Percentiles rank a stretch among this genome's conserved stretches.
These are phyloP conservation scores for Sclerotinia trifoliorum DNA, from an alignment of 2,329 filamentous ascomycete genomes.

Conservation along the genomic window DNA sequence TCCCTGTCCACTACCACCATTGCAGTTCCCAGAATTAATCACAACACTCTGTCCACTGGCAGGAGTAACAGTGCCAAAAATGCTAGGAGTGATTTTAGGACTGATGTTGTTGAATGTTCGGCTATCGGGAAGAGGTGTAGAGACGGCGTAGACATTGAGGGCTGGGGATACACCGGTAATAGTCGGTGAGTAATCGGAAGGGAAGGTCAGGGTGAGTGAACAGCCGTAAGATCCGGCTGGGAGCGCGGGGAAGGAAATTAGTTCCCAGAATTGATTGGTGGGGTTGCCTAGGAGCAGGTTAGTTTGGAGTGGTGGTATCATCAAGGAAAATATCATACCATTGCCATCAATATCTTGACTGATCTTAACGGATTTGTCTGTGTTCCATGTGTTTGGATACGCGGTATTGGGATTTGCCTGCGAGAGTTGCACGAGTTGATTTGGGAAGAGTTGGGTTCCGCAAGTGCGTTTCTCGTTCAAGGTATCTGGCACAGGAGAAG, in stretches of 20 bases:
- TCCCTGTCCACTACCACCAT: conserved; percentile 9
- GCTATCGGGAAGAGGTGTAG: conserved; percentile 5
- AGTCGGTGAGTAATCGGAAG: background rate
- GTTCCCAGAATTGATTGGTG: background rate
- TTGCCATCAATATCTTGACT: conserved; percentile 9
- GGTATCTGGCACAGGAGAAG: conserved; percentile 10
- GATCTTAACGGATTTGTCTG: conserved; percentile 9
- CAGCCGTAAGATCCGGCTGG: conserved; percentile 18
- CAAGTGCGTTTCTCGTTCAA: conserved; percentile 17
- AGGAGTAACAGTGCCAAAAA: conserved; percentile 23
- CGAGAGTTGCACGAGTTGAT: conserved; percentile 18
- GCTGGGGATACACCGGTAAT: conserved; percentile 16
- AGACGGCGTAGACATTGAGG: conserved; percentile 20
- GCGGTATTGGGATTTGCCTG: conserved; percentile 8
- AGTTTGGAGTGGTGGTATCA: background rate
- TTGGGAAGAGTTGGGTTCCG: conserved; percentile 8
- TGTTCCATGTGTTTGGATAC: conserved; percentile 5
- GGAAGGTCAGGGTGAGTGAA: conserved; percentile 10
- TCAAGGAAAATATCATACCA: background rate
- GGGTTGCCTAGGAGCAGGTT: background rate
- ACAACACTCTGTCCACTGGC: conserved; percentile 9
- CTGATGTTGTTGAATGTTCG: conserved; percentile 23
- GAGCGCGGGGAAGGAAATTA: conserved; percentile 10
- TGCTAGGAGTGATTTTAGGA: background rate
- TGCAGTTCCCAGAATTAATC: conserved; percentile 21